Percentiles rank a stretch among this genome's conserved stretches.
Evolutionary conservation across 1,139 yeast genomes (phyloP).

Genomic region (Magnusiomyces paraingens): DNA sequence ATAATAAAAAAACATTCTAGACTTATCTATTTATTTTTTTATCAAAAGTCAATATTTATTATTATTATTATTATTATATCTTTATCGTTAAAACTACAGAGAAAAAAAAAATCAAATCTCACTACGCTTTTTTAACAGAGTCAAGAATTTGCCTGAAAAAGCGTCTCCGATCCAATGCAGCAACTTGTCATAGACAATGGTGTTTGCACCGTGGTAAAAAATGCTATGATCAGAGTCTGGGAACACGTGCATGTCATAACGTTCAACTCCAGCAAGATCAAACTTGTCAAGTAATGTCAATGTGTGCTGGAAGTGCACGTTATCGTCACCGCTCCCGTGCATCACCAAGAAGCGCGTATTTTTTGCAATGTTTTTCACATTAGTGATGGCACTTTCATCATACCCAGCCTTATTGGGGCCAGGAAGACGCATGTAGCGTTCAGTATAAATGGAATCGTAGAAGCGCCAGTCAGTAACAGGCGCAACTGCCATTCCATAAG

Average conservation of each 20-base stretch:
- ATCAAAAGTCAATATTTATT: neutral
- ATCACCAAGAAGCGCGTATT: slow-evolving; percentile 68
- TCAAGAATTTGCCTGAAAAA: slow-evolving; percentile 47
- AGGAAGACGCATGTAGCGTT: slow-evolving; percentile 79
- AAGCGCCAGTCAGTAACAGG: slow-evolving; percentile 81
- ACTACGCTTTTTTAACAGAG: slow-evolving; percentile 5
- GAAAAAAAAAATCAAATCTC: neutral
- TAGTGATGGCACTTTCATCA: slow-evolving; percentile 38
- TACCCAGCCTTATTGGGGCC: slow-evolving; percentile 49
- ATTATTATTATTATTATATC: neutral
- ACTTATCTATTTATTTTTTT: neutral
- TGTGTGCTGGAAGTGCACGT: slow-evolving; percentile 89
- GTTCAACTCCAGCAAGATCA: slow-evolving; percentile 56
- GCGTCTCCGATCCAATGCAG: slow-evolving; percentile 67
- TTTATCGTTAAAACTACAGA: too few species aligned
- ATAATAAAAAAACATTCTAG: too few species aligned
- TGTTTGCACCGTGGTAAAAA: slow-evolving; percentile 68
- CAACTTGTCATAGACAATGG: slow-evolving; percentile 68
- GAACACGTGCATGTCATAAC: slow-evolving; percentile 83
- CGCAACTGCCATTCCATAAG: slow-evolving; percentile 82
- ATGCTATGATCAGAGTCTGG: slow-evolving; percentile 94
- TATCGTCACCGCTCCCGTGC: slow-evolving; percentile 98
- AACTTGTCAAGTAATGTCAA: slow-evolving; percentile 65
- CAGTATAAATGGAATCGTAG: slow-evolving; percentile 82
- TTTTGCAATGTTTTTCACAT: slow-evolving; percentile 44